Percentiles rank a stretch among this genome's conserved stretches.
Evolutionary conservation across 2,329 filamentous ascomycete species (phyloP).

Genomic region (Aureobasidium sp.): DNA sequence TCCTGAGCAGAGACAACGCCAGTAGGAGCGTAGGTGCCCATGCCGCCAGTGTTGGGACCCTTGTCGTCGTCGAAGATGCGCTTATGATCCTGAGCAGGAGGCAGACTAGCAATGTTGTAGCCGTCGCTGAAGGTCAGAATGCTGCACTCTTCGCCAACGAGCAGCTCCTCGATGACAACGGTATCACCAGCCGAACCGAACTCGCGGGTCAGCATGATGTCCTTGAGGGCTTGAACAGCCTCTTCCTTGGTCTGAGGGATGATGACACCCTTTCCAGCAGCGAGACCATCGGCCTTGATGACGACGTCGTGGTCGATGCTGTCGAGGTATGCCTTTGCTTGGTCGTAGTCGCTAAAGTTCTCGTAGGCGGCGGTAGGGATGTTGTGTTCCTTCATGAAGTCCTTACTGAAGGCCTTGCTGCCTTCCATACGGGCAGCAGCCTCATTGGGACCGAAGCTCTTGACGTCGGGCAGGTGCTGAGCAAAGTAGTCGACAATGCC

Average conservation of each 20-base stretch:
- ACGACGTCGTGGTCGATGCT: conserved; percentile 65
- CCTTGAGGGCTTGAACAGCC: conserved; percentile 69
- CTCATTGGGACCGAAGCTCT: conserved; percentile 77
- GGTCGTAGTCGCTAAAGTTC: conserved; percentile 54
- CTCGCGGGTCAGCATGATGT: conserved; percentile 82
- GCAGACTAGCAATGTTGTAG: conserved; percentile 71
- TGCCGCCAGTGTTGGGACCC: conserved; percentile 91
- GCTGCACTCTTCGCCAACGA: conserved; percentile 85
- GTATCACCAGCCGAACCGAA: conserved; percentile 83
- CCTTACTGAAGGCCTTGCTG: conserved; percentile 94
- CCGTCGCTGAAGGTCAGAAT: conserved; percentile 90
- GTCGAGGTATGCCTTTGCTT: conserved; percentile 57
- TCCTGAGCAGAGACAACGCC: conserved; percentile 46
- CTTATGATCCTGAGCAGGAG: conserved; percentile 95
- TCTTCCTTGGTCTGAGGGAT: conserved; percentile 76
- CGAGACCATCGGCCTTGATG: conserved; percentile 88
- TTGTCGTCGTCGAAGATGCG: conserved; percentile 82
- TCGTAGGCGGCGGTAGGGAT: conserved; percentile 88
- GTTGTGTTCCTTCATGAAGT: conserved; percentile 87
- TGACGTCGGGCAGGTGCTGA: conserved; percentile 43
- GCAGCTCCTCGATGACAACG: conserved; percentile 90
- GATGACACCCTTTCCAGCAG: conserved; percentile 92
- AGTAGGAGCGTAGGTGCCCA: conserved; percentile 90
- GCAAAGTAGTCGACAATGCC: conserved; percentile 81
- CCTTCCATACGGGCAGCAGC: conserved; percentile 86